phyloP scores from a whole-genome alignment of 1,139 yeast species.

The Lodderomyces metapsilosis region DNA sequence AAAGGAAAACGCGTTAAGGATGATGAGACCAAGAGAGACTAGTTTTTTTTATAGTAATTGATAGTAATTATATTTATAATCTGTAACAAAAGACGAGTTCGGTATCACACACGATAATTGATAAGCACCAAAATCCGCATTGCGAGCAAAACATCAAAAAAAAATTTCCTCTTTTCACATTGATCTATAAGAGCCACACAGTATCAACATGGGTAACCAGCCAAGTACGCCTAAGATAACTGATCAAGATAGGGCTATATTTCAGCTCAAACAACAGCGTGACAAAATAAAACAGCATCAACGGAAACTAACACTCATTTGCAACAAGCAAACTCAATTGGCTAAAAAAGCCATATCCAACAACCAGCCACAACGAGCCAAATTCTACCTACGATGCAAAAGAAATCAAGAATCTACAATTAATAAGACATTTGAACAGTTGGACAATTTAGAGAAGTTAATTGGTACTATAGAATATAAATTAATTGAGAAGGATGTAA shows the following conservation, averaged over 20 bases:
- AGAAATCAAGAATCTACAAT: constrained; percentile 78
- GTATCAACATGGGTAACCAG: constrained; percentile 40
- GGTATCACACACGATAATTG: too few species aligned
- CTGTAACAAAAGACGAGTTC: too few species aligned
- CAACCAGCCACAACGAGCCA: constrained; percentile 59
- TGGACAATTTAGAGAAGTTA: constrained; percentile 71
- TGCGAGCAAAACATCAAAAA: neutral
- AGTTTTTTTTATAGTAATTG: too few species aligned
- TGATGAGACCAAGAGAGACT: constrained; percentile 3
- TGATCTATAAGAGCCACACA: neutral
- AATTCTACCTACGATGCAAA: constrained; percentile 69
- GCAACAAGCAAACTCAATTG: constrained; percentile 55
- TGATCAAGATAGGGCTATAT: constrained; percentile 78
- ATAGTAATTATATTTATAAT: too few species aligned
- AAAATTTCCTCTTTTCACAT: too few species aligned
- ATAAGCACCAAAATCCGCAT: too few species aligned
- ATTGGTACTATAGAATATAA: constrained; percentile 84
- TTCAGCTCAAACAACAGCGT: constrained; percentile 83
- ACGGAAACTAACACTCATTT: constrained; percentile 53
- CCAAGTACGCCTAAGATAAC: constrained; percentile 61
- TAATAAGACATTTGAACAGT: constrained; percentile 69
- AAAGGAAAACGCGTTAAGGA: constrained; percentile 9
- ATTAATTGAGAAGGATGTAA: constrained; percentile 78
- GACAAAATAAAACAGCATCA: constrained; percentile 82
- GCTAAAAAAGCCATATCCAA: constrained; percentile 57